Evolutionary conservation across 202 grass and related monocot genomes (phyloP), one percentile per base, ranked within the genome.

Genomic region (Digitaria exilis): DNA sequence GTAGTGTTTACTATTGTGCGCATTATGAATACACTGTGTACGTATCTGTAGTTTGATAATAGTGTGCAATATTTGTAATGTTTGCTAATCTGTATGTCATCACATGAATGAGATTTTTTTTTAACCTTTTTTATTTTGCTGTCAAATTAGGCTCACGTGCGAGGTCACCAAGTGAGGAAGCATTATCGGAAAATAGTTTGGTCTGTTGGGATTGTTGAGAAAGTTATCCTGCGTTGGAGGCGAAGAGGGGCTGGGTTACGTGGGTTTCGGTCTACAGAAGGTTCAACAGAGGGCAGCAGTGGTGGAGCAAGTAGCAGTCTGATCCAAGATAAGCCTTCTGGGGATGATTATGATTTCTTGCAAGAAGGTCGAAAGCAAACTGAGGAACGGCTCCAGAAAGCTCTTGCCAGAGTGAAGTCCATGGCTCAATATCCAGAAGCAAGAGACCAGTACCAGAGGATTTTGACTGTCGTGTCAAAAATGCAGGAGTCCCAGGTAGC

Each of bases 361-460:
- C 89, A 84, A 84, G 84, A 91, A 88, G 94, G 94, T 17, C 84
- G 91, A 74, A 93, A 86, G 60, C 91, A 97, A 83, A 87, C 91
- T 35, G 94, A 97, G 83, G 87, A 84, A 48, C 88, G 91, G 65
- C 67, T 97, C 55, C 85, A 94, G 82, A 94, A 87, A 87, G 94
- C 94, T 64, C 94, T 97, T 86, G 91, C 82, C 24, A 94, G 94
- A 71, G 94, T 94, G 1, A 94, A 90, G 80, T 97, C 91, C 65
- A 97, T 97, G 94, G 91, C 78, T 74, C 91, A 97, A 48, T 90
- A 97, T 80, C 91, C 89, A 26, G 91, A 94, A 80, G 94, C 94
- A 46, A 97, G 94, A 76, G 94, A 94, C 70, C 94, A 94, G 73
- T 97, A 97, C 68, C 77, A 88, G 19, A 90, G 94, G 85, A 82